Evolutionary conservation across 2,329 filamentous ascomycete species (phyloP), one percentile per base, ranked within the genome.

Genomic region (Aureobasidium zeae): DNA sequence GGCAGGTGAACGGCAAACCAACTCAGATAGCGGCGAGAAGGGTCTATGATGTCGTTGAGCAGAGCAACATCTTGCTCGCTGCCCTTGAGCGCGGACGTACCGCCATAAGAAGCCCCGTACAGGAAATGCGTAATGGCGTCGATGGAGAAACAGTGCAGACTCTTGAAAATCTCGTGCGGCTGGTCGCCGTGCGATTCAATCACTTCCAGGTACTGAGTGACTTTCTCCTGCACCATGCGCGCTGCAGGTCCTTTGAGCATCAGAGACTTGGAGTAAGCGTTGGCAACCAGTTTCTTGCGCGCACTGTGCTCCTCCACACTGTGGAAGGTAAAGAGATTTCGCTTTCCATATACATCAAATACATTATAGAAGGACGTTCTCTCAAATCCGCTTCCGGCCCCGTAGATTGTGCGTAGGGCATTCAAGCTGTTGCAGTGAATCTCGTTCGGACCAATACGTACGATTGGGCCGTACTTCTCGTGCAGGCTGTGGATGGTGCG

Each of bases 351-450:
- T 0, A 65, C 69, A 49, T 74, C 70, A 46, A 76, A 76, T 68
- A 76, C 74, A 32, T 66, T 63, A 44, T 76, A 76, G 51, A 75
- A 76, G 1, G 39, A 34, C 0, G 71, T 72, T 28, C 71, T 56
- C 29, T 68, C 70, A 44, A 69, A 76, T 0, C 64, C 64, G 33
- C 63, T 69, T 1, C 73, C 72, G 1, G 72, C 66, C 8, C 72
- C 71, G 53, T 77, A 76, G 16, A 76, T 75, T 0, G 65, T 65
- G n/a, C 66, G 63, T 26, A 75, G 48, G 0, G 72, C 73, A 0
- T 64, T 55, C 0, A 72, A 55, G 22, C 56, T 62, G 47, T 63
- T 65, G 52, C 65, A 67, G 2, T 64, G 61, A 49, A 74, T 55
- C 49, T 73, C 68, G 37, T 64, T 60, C 0, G 71, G 71, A 0